Evolutionary conservation across 2,329 filamentous ascomycete species (phyloP), one percentile per base, ranked within the genome.

Genomic region (Uncinocarpus reesii): DNA sequence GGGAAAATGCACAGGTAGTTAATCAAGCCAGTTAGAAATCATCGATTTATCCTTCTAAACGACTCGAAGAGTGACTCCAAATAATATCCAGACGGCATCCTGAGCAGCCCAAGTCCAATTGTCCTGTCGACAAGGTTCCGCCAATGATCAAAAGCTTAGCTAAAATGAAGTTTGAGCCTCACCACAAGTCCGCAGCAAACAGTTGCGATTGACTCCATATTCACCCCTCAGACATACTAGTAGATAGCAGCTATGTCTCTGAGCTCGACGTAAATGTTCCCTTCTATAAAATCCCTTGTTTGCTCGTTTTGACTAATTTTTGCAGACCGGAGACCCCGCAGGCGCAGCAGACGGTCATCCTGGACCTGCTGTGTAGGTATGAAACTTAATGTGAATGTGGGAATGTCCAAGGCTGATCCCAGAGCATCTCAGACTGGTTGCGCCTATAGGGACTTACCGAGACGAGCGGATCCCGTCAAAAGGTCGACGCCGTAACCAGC

Each of bases 291-390:
- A 26, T 16, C 2, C 18, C 11, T 21, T 5, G 4, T 38, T 24
- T 28, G 16, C 11, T 15, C 4, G 15, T 11, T 7, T 10, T 28
- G 4, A 24, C 38, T 42, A 32, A 42, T 23, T 21, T 13, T 42
- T 28, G 32, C 21, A 51, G 48, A n/a, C 37, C 21, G 29, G 42
- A 47, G 10, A 20, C 35, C 13, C 47, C 44, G 7, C 45, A 34
- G 15, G 26, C 20, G 8, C 50, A 52, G 3, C 47, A 46, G 29
- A 31, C 42, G 11, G 43, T 42, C 20, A 47, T 49, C 23, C 26
- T 45, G 13, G 50, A 52, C 11, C 50, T 49, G 15, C 36, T 52
- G 18, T 49, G 32, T 21, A 29, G 50, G 50, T 52, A 47, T 15
- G 35, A 18, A 23, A 24, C 11, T 36, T 23, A 7, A 18, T 6